A percentile compares a stretch with the other conserved stretches of the same genome.
Conservation (phyloP, 1,139 yeast species). For the Protomyces lactucae-debilis region DNA sequence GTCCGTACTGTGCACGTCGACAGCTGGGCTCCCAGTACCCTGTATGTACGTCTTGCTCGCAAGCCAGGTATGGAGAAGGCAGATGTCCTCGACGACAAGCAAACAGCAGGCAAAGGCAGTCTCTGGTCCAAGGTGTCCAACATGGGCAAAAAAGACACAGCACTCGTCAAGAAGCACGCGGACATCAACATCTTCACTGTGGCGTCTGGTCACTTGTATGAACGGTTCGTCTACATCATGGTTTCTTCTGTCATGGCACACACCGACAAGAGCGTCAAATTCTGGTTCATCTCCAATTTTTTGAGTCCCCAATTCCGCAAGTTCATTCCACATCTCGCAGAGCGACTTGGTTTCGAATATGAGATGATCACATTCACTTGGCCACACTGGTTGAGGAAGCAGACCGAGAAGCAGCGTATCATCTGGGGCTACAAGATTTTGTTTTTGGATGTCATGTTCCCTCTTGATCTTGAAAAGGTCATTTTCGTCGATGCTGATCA, state of each 20-base stretch:
- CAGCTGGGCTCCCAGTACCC: slow-evolving; percentile 45
- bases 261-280: slow-evolving; percentile 60
- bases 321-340: slow-evolving; percentile 58
- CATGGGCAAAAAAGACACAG: slow-evolving; percentile 18
- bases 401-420: slow-evolving; percentile 68
- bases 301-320: slow-evolving; percentile 59
- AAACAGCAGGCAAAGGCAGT: slow-evolving; percentile 6
- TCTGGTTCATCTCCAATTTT: slow-evolving; percentile 82
- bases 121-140: slow-evolving; percentile 12
- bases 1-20: slow-evolving; percentile 33
- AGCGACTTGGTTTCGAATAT: slow-evolving; percentile 56
- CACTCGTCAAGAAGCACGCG: slow-evolving; percentile 42
- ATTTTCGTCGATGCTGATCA: slow-evolving; percentile 86
- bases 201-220: slow-evolving; percentile 76
- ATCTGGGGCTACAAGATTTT: slow-evolving; percentile 86
- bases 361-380: slow-evolving; percentile 78
- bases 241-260: slow-evolving; percentile 65
- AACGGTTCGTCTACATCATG: slow-evolving; percentile 69
- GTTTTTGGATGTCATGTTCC: slow-evolving; percentile 81
- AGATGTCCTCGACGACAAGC: slow-evolving; percentile 37
- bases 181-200: slow-evolving; percentile 77
- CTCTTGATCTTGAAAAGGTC: slow-evolving; percentile 65
- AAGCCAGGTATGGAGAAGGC: slow-evolving; percentile 45
- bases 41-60: slow-evolving; percentile 48
- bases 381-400: slow-evolving; percentile 85